Conservation (phyloP, 768 basidiomycete genomes). For the Suillus alpinus region DNA sequence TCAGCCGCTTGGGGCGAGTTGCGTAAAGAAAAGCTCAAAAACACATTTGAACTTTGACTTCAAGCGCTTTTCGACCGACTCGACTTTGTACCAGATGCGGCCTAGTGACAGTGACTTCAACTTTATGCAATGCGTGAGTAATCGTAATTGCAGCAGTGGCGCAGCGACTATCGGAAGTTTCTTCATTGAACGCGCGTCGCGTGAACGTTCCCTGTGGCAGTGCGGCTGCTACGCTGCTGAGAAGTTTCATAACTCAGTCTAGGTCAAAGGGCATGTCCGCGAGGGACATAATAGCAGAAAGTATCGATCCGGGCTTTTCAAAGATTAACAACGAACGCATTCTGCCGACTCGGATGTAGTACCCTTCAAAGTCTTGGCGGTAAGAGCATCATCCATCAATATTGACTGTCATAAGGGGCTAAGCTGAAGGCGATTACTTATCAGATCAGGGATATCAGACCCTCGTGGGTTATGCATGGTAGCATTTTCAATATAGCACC, state of each 20-base stretch:
- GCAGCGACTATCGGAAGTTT: neutral
- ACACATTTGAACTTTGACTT: neutral
- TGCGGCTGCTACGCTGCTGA: neutral
- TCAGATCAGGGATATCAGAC: neutral
- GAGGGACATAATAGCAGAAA: neutral
- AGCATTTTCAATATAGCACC: neutral
- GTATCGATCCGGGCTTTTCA: neutral
- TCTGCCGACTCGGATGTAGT: neutral
- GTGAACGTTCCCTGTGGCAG: neutral
- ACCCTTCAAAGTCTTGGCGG: neutral
- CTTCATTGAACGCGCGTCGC: neutral
- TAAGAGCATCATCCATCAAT: neutral
- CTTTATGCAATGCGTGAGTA: neutral
- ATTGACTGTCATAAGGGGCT: neutral
- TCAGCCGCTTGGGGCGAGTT: neutral
- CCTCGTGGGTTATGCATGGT: neutral
- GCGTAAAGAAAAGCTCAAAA: neutral
- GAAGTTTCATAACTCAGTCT: neutral
- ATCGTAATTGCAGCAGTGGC: neutral
- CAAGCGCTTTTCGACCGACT: neutral
- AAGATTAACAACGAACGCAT: neutral
- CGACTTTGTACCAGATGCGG: neutral
- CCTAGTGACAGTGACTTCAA: neutral
- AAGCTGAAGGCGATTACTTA: neutral
- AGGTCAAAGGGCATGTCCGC: neutral